Evolutionary conservation across 208 protist species (phyloP), one percentile per base, ranked within the genome.

Genomic region (Acanthamoeba quina): DNA sequence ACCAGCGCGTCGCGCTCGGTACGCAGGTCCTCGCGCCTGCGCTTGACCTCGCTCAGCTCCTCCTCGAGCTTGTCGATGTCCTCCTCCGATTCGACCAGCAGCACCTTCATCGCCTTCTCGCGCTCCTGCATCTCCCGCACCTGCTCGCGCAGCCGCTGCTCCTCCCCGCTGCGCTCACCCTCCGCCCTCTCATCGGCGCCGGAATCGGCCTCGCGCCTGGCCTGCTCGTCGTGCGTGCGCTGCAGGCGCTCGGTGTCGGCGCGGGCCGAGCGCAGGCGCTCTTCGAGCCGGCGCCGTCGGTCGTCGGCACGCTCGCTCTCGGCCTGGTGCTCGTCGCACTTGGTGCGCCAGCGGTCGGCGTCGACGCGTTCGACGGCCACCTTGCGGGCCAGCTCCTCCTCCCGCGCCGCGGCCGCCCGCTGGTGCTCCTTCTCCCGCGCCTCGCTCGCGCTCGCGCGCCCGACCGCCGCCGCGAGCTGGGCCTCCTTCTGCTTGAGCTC

Each of bases 61-160:
- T 37, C 70, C 37, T 78, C 70, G 70, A 78, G 70, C 70, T 49
- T 37, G 34, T 78, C 37, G 37, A 78, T 78, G 34, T 78, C 70
- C 37, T 78, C 70, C 70, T 78, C 70, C 9, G 34, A 78, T 29
- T 78, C 70, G 31, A 78, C 7, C 9, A 78, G 70, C 29, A 78
- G 31, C 17, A 26, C 70, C 70, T 78, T 78, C 29, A 78, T 78
- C n/a, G n/a, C 21, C 10, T 78, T 34, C 70, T 78, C 70, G 24
- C 70, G 70, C 70, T 47, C 70, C 68, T 78, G 70, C 70, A 78
- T 49, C 37, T 78, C 37, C 15, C 70, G 29, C 29, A 78, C 70
- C 37, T 37, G 29, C 26, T 17, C 70, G 5, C 31, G 70, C 70
- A 78, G 70, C 37, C 37, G 29, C 70, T 78, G 1, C 70, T 78